Evolutionary conservation across 257 asterid genomes (phyloP), one percentile per base, ranked within the genome.

Genomic region (Nyctanthes arbortristis): DNA sequence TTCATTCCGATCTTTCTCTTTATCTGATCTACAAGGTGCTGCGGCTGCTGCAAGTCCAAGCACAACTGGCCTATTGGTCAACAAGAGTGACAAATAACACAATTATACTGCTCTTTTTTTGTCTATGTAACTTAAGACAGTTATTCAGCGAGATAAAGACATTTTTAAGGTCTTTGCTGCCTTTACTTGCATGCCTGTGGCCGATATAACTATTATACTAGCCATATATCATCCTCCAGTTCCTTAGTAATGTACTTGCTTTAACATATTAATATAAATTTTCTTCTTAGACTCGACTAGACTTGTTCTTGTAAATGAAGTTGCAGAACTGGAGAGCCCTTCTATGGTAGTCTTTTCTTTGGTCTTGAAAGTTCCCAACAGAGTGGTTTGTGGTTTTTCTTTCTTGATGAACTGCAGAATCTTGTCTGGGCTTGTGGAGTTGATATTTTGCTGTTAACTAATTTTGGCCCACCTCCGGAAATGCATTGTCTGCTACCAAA

Each of bases 21-120:
- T 92, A 63, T 81, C 89, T 69, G 96, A 92, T 76, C 78, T 92
- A 71, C 96, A 86, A 79, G 89, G 82, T 61, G 89, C 83, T 67
- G 79, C 79, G 76, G 86, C 20, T 52, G 59, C 59, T 20, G 59
- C 82, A 59, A 58, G 64, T 61, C 73, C 85, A 5, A 69, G 80
- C 61, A 28, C 63, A 65, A 49, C 72, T 70, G 89, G 84, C 72
- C 54, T 78, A 66, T 69, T 59, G 73, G 79, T 55, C 66, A 49
- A 67, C 72, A 77, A 75, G 31, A 66, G 75, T 12, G 75, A 62
- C 32, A 34, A 74, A 67, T 77, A 77, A 74, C 70, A 65, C 10
- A 59, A 61, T 3, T 71, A 58, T 62, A 16, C 63, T 72, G 74
- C 70, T 43, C 60, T 43, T 43, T 57, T 65, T 43, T 65, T 72